Evolutionary conservation across 495 filamentous ascomycete genomes (phyloP).

Genomic region (Xylaria bambusicola): DNA sequence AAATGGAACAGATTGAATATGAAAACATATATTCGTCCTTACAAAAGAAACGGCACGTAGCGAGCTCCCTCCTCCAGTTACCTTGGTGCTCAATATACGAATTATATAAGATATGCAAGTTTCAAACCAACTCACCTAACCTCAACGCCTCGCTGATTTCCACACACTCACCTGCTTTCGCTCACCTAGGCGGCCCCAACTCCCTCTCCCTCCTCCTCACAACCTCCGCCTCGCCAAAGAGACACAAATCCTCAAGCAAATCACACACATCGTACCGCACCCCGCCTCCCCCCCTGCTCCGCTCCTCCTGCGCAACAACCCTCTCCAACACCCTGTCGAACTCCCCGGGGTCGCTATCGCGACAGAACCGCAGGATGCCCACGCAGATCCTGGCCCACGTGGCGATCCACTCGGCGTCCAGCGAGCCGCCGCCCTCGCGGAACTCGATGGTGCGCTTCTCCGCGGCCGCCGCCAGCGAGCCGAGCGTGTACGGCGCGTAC

Average conservation of each 20-base stretch:
- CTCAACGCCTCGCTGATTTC: too few relatives aligned
- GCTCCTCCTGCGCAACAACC: conserved; percentile 13
- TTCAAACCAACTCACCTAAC: too few relatives aligned
- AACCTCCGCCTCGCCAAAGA: conserved; percentile 23
- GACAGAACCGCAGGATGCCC: conserved; percentile 32
- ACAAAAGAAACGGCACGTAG: too few relatives aligned
- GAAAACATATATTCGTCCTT: too few relatives aligned
- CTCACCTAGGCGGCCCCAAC: conserved; percentile 16
- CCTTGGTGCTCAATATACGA: too few relatives aligned
- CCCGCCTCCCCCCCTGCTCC: not conserved
- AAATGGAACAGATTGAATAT: too few relatives aligned
- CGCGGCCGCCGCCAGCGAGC: not conserved
- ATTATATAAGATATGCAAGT: too few relatives aligned
- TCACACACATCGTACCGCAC: conserved; percentile 26
- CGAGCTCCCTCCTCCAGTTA: too few relatives aligned
- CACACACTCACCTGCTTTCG: not conserved
- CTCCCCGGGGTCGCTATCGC: conserved; percentile 7
- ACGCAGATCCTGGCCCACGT: conserved; percentile 36
- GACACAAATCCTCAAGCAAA: conserved; percentile 27
- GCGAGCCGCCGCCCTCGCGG: conserved; percentile 40
- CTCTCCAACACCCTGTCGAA: conserved; percentile 15
- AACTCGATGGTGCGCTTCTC: conserved; percentile 42
- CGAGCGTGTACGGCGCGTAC: conserved; percentile 3
- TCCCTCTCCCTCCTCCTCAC: conserved; percentile 16
- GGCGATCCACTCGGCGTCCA: conserved; percentile 32